A percentile compares a stretch with the other conserved stretches of the same genome.
phyloP scores from a whole-genome alignment of 2,329 filamentous ascomycete genomes.

The Colletotrichum tropicale region DNA sequence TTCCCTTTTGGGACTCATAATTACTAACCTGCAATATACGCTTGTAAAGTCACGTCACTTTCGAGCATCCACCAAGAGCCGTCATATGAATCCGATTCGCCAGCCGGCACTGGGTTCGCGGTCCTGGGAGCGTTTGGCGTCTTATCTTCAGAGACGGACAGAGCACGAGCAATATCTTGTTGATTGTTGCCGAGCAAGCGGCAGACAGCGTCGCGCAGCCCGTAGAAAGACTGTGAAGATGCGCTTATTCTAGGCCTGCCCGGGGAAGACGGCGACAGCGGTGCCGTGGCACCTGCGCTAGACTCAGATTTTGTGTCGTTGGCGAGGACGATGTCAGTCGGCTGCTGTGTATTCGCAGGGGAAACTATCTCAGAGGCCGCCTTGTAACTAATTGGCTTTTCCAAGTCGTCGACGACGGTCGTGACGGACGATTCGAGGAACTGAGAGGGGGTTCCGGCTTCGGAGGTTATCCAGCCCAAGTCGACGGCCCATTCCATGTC shows the following conservation, averaged over 20 bases:
- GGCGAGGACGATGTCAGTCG: not conserved
- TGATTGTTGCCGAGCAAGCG: not conserved
- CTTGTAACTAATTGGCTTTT: not conserved
- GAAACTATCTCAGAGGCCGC: not conserved
- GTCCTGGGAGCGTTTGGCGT: not conserved
- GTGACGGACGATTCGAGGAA: not conserved
- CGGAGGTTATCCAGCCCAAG: not conserved
- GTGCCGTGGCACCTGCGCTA: not conserved
- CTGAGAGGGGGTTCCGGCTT: not conserved
- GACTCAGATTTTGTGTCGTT: not conserved
- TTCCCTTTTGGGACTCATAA: not conserved
- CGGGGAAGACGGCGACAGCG: not conserved
- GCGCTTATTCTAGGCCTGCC: not conserved
- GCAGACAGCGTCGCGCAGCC: not conserved
- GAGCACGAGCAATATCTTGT: not conserved
- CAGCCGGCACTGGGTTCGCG: not conserved
- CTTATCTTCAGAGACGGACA: not conserved
- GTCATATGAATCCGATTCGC: not conserved
- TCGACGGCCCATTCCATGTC: not conserved
- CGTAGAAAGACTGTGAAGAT: not conserved
- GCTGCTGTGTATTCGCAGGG: not conserved
- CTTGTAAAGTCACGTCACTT: not conserved
- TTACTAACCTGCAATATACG: not conserved
- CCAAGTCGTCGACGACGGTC: not conserved
- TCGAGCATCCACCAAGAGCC: not conserved